Evolutionary conservation across 2,329 filamentous ascomycete genomes (phyloP), one percentile per base, ranked within the genome.

Genomic region (Lizonia empirigonia): DNA sequence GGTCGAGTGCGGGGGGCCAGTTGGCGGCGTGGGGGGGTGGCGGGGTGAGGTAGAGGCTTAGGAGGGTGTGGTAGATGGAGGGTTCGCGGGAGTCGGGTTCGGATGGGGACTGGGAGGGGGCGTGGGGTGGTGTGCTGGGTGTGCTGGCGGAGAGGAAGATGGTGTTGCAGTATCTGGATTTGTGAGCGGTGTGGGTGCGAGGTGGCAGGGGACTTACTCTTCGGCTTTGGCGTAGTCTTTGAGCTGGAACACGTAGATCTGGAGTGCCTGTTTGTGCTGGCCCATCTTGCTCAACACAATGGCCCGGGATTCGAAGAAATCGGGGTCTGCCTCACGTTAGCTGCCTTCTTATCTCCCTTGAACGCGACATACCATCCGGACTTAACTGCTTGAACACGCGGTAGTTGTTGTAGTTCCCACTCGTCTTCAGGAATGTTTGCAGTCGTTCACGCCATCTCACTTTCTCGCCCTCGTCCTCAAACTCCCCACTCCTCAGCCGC

Each of bases 211-310:
- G 2, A 41, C 64, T 44, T 59, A 96, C 87, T 96, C 91, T 82
- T 99, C 94, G 24, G 94, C 94, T 74, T 96, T 97, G 10, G 77
- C 78, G 56, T 90, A 93, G 71, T 96, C 88, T 60, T 89, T 79
- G 72, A 99, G 84, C 72, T 93, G 94, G 76, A 97, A 99, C 22
- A 97, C 93, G 70, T 96, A 99, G 44, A 99, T 96, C 69, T 94
- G 89, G n/a, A 99, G 78, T 0, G 94, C 94, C 74, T 97, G 91
- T 69, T 91, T 92, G 76, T 99, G 92, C 64, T 93, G 88, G 6
- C 90, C 91, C 90, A 97, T 96, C 63, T 94, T 95, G 73, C 90
- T 91, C 30, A 97, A 83, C 16, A 97, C 87, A 35, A 97, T 87
- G 6, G 94, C 94, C 55, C 93, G 86, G 2, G 91, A 86, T 71